These are phyloP conservation scores for Hypoxylon sp. DNA, from an alignment of 2,329 filamentous ascomycete genomes.

Conservation along the genomic window DNA sequence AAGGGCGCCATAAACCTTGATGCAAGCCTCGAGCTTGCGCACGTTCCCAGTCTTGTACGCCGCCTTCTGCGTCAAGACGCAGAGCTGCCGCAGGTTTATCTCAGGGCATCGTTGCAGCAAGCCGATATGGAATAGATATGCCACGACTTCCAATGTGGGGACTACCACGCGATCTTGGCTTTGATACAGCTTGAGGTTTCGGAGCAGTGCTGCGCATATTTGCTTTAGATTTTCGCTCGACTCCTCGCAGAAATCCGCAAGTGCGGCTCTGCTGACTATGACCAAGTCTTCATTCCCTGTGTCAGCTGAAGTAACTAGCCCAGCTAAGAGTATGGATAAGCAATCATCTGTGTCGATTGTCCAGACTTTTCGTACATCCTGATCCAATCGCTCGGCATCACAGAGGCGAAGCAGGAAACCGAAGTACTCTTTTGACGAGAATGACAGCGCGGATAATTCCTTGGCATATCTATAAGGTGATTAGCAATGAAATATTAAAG, in stretches of 20 bases:
- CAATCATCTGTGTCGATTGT: constrained; percentile 56
- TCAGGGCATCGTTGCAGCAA: constrained; percentile 59
- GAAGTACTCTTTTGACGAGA: constrained; percentile 75
- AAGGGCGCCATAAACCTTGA: constrained; percentile 83
- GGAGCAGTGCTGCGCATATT: constrained; percentile 66
- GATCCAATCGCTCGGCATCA: constrained; percentile 55
- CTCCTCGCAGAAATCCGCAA: constrained; percentile 68
- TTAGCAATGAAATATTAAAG: constrained; percentile 41
- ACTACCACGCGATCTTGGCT: constrained; percentile 79
- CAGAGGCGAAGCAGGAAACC: constrained; percentile 65
- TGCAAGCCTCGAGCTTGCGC: constrained; percentile 82
- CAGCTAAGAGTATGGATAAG: constrained; percentile 72
- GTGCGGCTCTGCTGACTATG: constrained; percentile 75
- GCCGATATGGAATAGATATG: constrained; percentile 80
- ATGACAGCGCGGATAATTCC: constrained; percentile 59
- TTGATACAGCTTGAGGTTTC: constrained; percentile 67
- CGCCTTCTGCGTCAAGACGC: constrained; percentile 79
- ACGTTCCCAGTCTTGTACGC: constrained; percentile 89
- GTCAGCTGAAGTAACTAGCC: constrained; percentile 80
- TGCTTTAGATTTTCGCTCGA: constrained; percentile 59
- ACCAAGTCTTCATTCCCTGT: constrained; percentile 83
- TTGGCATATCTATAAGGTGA: constrained; percentile 53
- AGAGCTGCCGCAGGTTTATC: constrained; percentile 70
- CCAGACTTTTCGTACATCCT: constrained; percentile 57
- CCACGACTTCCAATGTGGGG: constrained; percentile 81